phyloP scores from a whole-genome alignment of 1,284 basidiomycete genomes.

The Austroboletus niveus region DNA sequence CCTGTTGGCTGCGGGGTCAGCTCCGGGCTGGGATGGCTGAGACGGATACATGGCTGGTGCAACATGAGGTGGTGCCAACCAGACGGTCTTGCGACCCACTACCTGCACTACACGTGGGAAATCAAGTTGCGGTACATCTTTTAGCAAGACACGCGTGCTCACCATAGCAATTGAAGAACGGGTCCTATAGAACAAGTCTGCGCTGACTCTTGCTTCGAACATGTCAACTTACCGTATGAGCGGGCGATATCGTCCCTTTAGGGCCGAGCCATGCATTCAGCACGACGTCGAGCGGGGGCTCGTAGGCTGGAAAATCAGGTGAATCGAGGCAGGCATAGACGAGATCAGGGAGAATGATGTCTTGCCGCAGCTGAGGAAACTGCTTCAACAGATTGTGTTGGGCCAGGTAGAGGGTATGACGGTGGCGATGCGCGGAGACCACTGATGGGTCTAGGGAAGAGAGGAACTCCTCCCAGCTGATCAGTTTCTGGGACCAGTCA shows the following conservation, averaged over 20 bases:
- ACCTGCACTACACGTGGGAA: constrained; percentile 68
- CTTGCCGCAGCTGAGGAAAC: constrained; percentile 74
- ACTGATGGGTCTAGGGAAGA: constrained; percentile 46
- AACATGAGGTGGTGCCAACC: constrained; percentile 77
- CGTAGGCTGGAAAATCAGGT: constrained; percentile 51
- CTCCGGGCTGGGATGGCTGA: constrained; percentile 19
- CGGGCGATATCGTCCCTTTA: constrained; percentile 73
- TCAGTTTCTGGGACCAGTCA: constrained; percentile 82
- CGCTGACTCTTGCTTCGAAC: constrained; percentile 1
- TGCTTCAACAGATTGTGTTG: constrained; percentile 87
- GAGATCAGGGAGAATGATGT: constrained; percentile 85
- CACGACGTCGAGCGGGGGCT: constrained; percentile 68
- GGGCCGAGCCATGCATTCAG: constrained; percentile 92
- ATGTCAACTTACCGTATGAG: constrained; percentile 77
- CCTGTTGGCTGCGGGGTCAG: constrained; percentile 40
- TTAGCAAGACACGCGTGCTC: constrained; percentile 10
- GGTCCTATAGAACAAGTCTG: constrained; percentile 59
- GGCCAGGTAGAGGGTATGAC: constrained; percentile 75
- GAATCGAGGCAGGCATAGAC: constrained; percentile 68
- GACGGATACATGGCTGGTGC: constrained; percentile 25
- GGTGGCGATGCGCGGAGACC: constrained; percentile 14
- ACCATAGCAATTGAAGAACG: constrained; percentile 92
- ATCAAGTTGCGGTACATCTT: constrained; percentile 2
- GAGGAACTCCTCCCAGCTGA: constrained; percentile 79
- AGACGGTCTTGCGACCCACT: constrained; percentile 86